phyloP scores from a whole-genome alignment of 2,329 filamentous ascomycete genomes.

The Seiridium unicorne region DNA sequence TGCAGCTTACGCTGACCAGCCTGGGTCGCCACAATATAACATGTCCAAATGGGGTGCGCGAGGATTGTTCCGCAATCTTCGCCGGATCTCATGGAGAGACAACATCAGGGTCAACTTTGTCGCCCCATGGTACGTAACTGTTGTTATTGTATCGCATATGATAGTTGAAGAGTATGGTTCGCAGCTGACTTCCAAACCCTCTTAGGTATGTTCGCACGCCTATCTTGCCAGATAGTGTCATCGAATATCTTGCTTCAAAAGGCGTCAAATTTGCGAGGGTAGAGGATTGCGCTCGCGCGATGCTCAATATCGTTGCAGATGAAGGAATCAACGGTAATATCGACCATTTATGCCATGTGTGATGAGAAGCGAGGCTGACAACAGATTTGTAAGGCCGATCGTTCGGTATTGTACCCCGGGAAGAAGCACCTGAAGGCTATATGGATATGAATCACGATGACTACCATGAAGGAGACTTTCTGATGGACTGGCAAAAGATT shows the following conservation, averaged over 20 bases:
- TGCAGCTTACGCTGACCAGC: neutral
- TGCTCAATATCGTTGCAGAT: neutral
- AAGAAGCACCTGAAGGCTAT: neutral
- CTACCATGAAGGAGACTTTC: neutral
- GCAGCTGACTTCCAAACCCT: neutral
- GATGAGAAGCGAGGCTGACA: no score
- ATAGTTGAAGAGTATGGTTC: no score
- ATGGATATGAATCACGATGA: slow-evolving; percentile 3
- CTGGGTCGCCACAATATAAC: neutral
- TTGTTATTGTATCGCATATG: neutral
- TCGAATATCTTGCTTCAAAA: neutral
- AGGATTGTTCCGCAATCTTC: neutral
- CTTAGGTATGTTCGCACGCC: slow-evolving; percentile 2
- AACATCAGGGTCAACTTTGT: neutral
- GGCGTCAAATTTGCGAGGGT: neutral
- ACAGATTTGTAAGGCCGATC: neutral
- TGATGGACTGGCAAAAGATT: neutral
- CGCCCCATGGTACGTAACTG: neutral
- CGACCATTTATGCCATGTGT: no score
- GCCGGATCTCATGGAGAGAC: neutral
- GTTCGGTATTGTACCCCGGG: neutral
- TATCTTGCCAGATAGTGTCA: neutral
- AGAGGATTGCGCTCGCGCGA: neutral
- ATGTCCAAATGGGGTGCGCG: neutral
- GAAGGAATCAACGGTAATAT: neutral